Evolutionary conservation across 2,329 filamentous ascomycete genomes (phyloP), one percentile per base, ranked within the genome.

Genomic region (Xylariaceae sp.): DNA sequence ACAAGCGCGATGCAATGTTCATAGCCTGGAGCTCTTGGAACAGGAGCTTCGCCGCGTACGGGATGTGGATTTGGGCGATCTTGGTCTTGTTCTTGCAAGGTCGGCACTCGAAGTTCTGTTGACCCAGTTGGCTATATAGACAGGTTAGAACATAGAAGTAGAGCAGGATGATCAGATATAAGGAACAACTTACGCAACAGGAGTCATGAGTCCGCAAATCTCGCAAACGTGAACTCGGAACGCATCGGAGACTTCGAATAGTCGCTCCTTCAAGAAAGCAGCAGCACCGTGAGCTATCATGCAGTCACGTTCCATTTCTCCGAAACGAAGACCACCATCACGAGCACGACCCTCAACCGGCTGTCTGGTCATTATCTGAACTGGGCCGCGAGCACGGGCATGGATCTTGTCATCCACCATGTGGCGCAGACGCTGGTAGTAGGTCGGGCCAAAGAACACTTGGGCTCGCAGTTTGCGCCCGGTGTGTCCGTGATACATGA

Each of bases 331-430:
- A 80, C 94, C 94, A 83, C 94, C 94, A 73, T 99, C 95, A 76
- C 95, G 83, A 2, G 94, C 94, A 85, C 95, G 90, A 88, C 94
- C 94, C 78, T 99, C 94, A 11, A 99, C 94, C 15, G 94, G 94
- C 76, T 99, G 94, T 59, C 95, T 84, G 2, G 94, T 99, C 78
- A 99, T 85, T 71, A 99, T 99, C 77, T 99, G 94, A 18, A 96
- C 90, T 0, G 94, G 94, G 41, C 95, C 94, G 73, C 94, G 88
- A 11, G 95, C 94, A 76, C 95, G 89, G n/a, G 94, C 95, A 78
- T 99, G 94, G 69, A 99, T 99, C 84, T 99, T 99, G 82, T 99
- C 94, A 74, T 99, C 94, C 68, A 99, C 95, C 95, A 99, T 99
- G 78, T 99, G 95, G 65, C 94, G 88, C 61, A 99, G 84, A 75